Base-by-base conservation (phyloP, 495 filamentous ascomycete species). In the Talaromyces ruber region DNA sequence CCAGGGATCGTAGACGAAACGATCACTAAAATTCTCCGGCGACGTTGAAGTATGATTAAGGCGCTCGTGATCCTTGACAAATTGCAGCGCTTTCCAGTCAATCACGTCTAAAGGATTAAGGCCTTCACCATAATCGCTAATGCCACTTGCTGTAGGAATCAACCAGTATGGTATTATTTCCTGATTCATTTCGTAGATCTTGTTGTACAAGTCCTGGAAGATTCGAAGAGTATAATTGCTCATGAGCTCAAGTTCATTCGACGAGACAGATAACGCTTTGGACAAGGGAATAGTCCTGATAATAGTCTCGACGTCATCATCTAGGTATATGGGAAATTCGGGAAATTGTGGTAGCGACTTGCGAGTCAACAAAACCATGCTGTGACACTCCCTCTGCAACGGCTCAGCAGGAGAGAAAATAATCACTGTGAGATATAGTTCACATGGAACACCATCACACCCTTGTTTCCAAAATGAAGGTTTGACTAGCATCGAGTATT, bases 141-240 rank as follows among this genome's bases (percentile, higher is more conserved):
- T 58, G 18, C 58, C 28, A 4, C 25, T 56, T 18, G 58, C 66
- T 50, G 85, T 71, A 5, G 94, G 94, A 5, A 84, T 88, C 45
- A 98, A 71, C 81, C 93, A 97, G 72, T 97, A 98, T 0, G 91
- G 86, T 68, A 95, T 87, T 16, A 85, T 82, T 8, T 81, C 75
- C 0, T 76, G 57, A 29, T 87, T 78, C 0, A 79, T 66, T 39
- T 88, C 86, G 67, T 90, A 98, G 4, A 75, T 78, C 71, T 98
- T 98, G 64, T 90, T 91, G 71, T 96, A 98, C 0, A 97, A 73
- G 68, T 97, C 91, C n/a, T 83, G 76, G 67, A 93, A 97, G 3
- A 95, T 70, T 8, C 81, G 80, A 34, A 93, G 74, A 0, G 90
- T 96, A 65, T 95, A 93, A 1, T 68, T 67, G 21, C 82, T 87